phyloP scores from a whole-genome alignment of 1,284 basidiomycete species.

The Entoloma clypeatum region DNA sequence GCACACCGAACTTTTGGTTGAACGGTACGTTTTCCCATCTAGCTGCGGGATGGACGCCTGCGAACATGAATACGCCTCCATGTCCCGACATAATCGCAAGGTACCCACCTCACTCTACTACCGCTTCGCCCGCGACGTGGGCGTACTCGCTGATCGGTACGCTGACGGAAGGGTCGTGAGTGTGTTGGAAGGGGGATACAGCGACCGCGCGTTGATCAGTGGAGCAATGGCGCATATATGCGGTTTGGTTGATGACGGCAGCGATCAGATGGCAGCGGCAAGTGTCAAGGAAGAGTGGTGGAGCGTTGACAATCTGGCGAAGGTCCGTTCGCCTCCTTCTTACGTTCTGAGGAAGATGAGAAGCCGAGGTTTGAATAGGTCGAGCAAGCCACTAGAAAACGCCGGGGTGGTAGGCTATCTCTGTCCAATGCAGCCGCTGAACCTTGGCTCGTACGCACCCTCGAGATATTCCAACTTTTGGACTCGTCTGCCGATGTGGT shows the following conservation, averaged over 20 bases:
- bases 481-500: conserved; percentile 23
- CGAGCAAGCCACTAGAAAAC: conserved; percentile 67
- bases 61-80: conserved; percentile 86
- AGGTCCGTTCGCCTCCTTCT: conserved; percentile 39
- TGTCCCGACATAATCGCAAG: conserved; percentile 91
- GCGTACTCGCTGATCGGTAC: conserved; percentile 61
- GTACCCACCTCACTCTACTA: conserved; percentile 88
- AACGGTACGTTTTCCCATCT: conserved; percentile 7
- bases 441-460: conserved; percentile 51
- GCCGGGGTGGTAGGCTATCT: conserved; percentile 43
- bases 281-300: conserved; percentile 62
- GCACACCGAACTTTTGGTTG: not conserved
- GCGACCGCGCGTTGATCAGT: conserved; percentile 81
- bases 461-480: conserved; percentile 30
- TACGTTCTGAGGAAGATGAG: not conserved
- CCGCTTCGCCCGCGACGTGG: conserved; percentile 76
- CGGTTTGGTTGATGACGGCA: conserved; percentile 54
- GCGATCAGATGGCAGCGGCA: too few species aligned
- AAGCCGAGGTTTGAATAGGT: conserved; percentile 41
- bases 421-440: conserved; percentile 27
- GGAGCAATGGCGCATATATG: conserved; percentile 77
- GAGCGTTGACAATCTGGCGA: conserved; percentile 57
- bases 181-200: conserved; percentile 94
- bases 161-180: conserved; percentile 76
- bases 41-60: conserved; percentile 93